phyloP scores from a whole-genome alignment of 441 rosid genomes.

The Pelargonium australe region DNA sequence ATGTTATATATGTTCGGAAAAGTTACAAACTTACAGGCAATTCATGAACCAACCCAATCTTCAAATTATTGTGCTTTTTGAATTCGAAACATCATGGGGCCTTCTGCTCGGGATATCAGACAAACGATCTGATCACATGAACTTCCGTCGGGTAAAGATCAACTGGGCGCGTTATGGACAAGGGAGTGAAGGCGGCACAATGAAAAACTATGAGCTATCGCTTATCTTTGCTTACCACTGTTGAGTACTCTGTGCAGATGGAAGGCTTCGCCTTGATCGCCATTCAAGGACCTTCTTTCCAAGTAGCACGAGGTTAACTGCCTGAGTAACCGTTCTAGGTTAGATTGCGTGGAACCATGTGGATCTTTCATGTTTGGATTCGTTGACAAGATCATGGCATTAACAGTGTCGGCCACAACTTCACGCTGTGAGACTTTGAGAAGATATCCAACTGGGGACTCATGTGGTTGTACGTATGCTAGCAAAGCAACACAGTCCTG shows the following conservation, averaged over 20 bases:
- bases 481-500: constrained; percentile 83
- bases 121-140: no score
- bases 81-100: neutral
- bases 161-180: neutral
- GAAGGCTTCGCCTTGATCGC: constrained; percentile 73
- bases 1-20: neutral
- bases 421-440: constrained; percentile 71
- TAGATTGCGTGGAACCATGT: constrained; percentile 43
- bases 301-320: constrained; percentile 67
- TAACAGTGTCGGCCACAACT: constrained; percentile 76
- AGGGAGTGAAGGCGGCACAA: neutral
- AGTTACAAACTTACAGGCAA: constrained; percentile 1
- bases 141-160: no score
- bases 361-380: constrained; percentile 51
- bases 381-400: constrained; percentile 64
- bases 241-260: constrained; percentile 45
- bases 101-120: no score
- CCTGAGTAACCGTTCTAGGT: constrained; percentile 61
- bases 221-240: constrained; percentile 19
- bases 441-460: constrained; percentile 64
- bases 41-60: neutral
- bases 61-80: neutral
- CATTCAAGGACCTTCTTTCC: constrained; percentile 57
- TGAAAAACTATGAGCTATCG: neutral
- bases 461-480: constrained; percentile 61